Base-by-base conservation (phyloP, 805 yeast species). In the Cyberlindnera subsufficiens region DNA sequence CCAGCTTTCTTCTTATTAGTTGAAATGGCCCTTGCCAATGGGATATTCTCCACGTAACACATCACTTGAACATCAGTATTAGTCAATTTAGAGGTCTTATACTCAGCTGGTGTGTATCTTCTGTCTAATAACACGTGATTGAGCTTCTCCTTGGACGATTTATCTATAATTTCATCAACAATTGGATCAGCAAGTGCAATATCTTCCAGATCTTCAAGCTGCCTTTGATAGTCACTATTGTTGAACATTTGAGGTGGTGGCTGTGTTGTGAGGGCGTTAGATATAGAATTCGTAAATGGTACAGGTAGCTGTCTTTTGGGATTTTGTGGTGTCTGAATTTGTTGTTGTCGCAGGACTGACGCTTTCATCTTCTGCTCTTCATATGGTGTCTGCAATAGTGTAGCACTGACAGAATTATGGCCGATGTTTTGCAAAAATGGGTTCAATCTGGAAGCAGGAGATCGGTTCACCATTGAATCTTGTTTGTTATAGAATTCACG, bases 1-100 rank as follows among this genome's bases (percentile, higher is more conserved):
- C 55, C 55, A 5, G 56, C 56, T n/a, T 40, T 49, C 33, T 53
- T 53, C 40, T 53, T 53, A 22, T 49, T 53, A 1, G 52, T 47
- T 4, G 48, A 39, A 17, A 45, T 43, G 3, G 53, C 51, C 22
- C 45, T 42, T 2, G 50, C 49, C 27, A 51, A 34, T 15, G 51
- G 48, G 4, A 38, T 30, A 16, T 40, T 40, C 11, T 40, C 42
- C 13, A 53, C 29, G 20, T 11, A 42, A 31, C 55, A 51, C 7
- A 45, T 37, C 5, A 53, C 55, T 31, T 51, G 50, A 15, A 53
- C 53, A 16, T 47, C 54, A 1, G 54, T 40, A 19, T 45, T 45
- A 6, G 39, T 44, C 3, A 47, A 30, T 29, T 53, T 53, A 5
- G 46, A 31, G 10, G 55, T 53, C 30, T 45, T 47, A 34, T 51